These are phyloP conservation scores for Boletus vinaceobasis DNA, from an alignment of 768 basidiomycete genomes.

Conservation along the genomic window DNA sequence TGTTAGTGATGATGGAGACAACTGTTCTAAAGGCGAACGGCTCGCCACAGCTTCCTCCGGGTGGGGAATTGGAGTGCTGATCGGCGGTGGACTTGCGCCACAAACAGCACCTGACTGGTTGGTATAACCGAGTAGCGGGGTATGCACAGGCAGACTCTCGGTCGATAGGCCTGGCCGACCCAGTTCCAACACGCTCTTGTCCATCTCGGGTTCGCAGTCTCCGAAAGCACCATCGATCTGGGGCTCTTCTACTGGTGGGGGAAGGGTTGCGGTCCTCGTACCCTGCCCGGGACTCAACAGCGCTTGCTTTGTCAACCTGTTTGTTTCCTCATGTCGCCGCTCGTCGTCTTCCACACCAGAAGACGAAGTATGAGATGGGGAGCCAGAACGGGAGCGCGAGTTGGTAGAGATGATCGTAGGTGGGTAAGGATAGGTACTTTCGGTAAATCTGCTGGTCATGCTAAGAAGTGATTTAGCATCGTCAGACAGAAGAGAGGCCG, in stretches of 20 bases:
- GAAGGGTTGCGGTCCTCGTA: conserved; percentile 35
- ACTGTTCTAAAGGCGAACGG: conserved; percentile 2
- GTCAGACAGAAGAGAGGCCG: conserved; percentile 18
- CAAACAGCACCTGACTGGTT: not conserved
- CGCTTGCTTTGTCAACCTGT: conserved; percentile 17
- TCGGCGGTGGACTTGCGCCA: conserved; percentile 4
- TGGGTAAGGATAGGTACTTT: conserved; percentile 27
- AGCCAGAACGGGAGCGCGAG: conserved; percentile 19
- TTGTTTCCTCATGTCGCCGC: conserved; percentile 21
- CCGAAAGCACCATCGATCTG: conserved; percentile 2
- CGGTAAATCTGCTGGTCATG: conserved; percentile 26
- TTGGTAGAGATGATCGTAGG: conserved; percentile 17
- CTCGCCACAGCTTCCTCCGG: not conserved
- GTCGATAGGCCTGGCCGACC: conserved; percentile 76
- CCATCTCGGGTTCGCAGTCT: conserved; percentile 42
- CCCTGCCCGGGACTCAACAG: conserved; percentile 23
- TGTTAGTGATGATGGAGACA: conserved; percentile 5
- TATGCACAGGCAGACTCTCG: conserved; percentile 51
- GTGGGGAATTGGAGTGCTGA: not conserved
- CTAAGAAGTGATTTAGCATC: conserved; percentile 29
- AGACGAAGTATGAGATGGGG: conserved; percentile 13
- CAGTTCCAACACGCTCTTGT: conserved; percentile 72
- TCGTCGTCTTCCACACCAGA: conserved; percentile 23
- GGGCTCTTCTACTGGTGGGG: conserved; percentile 10
- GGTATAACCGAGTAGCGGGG: conserved; percentile 3